Conservation (phyloP, 352 stramenopile species). For the Peronospora farinosa region DNA sequence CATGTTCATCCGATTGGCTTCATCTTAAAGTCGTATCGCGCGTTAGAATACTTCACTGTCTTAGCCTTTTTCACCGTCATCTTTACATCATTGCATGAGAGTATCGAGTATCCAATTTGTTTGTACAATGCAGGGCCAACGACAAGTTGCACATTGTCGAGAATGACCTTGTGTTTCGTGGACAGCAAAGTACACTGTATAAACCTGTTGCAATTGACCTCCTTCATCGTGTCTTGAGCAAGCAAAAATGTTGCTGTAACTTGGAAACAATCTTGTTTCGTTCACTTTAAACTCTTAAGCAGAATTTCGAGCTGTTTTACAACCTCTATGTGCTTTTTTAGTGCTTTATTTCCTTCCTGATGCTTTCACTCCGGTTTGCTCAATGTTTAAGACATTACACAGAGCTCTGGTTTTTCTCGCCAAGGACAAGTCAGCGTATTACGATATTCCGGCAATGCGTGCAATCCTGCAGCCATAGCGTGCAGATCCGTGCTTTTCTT, state of each 20-base stretch:
- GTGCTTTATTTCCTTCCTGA: conserved; percentile 89
- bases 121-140: conserved; percentile 48
- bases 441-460: conserved; percentile 91
- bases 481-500: conserved; percentile 84
- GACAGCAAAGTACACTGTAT: conserved; percentile 80
- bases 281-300: conserved; percentile 77
- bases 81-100: too few species aligned
- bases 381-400: conserved; percentile 90
- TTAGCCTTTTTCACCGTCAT: too few species aligned
- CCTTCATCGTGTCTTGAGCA: conserved; percentile 87
- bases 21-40: too few species aligned
- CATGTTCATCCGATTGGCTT: too few species aligned
- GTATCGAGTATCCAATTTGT: too few species aligned
- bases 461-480: conserved; percentile 89
- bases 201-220: conserved; percentile 80
- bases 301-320: conserved; percentile 86
- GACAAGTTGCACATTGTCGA: conserved; percentile 67
- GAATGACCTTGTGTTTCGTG: conserved; percentile 55
- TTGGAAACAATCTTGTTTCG: conserved; percentile 79
- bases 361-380: conserved; percentile 93
- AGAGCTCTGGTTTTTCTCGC: conserved; percentile 83
- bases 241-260: conserved; percentile 91
- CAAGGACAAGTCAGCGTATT: conserved; percentile 94
- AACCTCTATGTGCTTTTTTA: conserved; percentile 74
- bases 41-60: too few species aligned